Conservation (phyloP, 108 stramenopile genomes). For the Asterionellopsis glacialis region DNA sequence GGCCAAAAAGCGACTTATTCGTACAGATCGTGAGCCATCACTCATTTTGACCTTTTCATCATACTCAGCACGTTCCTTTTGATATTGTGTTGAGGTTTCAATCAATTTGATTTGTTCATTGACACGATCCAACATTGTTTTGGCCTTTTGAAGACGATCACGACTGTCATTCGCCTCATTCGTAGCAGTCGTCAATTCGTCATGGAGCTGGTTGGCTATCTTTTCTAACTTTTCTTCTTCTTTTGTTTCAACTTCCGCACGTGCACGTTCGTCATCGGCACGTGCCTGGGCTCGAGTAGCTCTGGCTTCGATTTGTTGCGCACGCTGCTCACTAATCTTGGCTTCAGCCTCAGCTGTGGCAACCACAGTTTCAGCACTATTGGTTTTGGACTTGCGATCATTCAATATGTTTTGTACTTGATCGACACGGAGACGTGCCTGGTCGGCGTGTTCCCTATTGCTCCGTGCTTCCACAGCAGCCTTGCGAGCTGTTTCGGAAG, state of each 20-base stretch:
- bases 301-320: constrained; percentile 61
- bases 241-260: constrained; percentile 59
- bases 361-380: constrained; percentile 66
- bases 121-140: constrained; percentile 39
- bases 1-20: constrained; percentile 15
- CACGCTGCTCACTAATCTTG: constrained; percentile 79
- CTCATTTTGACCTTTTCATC: constrained; percentile 17
- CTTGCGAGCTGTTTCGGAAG: constrained; percentile 44
- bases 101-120: constrained; percentile 59
- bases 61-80: constrained; percentile 20
- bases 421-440: constrained; percentile 40
- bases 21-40: constrained; percentile 17
- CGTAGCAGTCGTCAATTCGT: constrained; percentile 24
- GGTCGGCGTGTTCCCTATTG: constrained; percentile 63
- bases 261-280: constrained; percentile 51
- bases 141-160: constrained; percentile 41
- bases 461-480: constrained; percentile 54
- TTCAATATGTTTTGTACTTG: constrained; percentile 46
- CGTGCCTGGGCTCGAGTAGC: constrained; percentile 45
- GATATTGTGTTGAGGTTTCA: constrained; percentile 34
- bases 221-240: constrained; percentile 63
- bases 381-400: constrained; percentile 41
- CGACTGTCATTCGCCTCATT: constrained; percentile 32
- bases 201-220: constrained; percentile 36
- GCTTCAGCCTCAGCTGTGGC: constrained; percentile 75